These are phyloP conservation scores for Amanita pallidorosea DNA, from an alignment of 768 basidiomycete genomes.

Conservation along the genomic window DNA sequence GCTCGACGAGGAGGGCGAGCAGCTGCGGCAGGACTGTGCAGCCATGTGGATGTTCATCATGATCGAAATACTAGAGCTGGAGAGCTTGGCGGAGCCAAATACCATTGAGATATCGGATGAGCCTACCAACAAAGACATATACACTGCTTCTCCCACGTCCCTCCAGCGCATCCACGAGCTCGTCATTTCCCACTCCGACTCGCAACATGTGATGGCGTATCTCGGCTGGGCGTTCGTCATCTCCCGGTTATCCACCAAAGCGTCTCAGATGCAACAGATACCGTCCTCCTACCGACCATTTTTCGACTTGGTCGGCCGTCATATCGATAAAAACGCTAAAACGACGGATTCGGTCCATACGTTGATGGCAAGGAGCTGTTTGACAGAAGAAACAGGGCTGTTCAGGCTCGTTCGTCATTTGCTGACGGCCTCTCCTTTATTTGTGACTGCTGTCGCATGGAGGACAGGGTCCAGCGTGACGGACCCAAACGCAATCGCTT, in stretches of 20 bases:
- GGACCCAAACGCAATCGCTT: conserved; percentile 70
- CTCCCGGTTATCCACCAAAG: conserved; percentile 43
- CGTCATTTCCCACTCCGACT: conserved; percentile 45
- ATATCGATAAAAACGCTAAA: conserved; percentile 36
- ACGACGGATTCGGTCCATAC: conserved; percentile 44
- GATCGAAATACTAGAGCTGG: conserved; percentile 73
- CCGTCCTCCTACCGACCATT: conserved; percentile 45
- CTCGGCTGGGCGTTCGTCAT: conserved; percentile 83
- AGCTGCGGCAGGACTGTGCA: conserved; percentile 55
- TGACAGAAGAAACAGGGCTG: conserved; percentile 49
- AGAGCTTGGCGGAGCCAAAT: conserved; percentile 48
- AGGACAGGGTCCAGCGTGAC: conserved; percentile 56
- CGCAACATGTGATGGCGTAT: conserved; percentile 61
- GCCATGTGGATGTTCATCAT: conserved; percentile 73
- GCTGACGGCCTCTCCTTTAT: conserved; percentile 61
- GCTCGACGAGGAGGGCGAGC: conserved; percentile 63
- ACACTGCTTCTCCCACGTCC: conserved; percentile 51
- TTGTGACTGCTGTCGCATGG: conserved; percentile 66
- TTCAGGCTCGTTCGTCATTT: conserved; percentile 46
- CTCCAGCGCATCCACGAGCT: conserved; percentile 59
- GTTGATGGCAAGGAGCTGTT: conserved; percentile 47
- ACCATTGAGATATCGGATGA: conserved; percentile 37
- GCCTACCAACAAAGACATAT: conserved; percentile 39
- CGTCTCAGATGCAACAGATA: conserved; percentile 35
- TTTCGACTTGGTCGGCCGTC: conserved; percentile 39